Conservation (phyloP, 2,329 filamentous ascomycete genomes). For the Neonectria hederae region DNA sequence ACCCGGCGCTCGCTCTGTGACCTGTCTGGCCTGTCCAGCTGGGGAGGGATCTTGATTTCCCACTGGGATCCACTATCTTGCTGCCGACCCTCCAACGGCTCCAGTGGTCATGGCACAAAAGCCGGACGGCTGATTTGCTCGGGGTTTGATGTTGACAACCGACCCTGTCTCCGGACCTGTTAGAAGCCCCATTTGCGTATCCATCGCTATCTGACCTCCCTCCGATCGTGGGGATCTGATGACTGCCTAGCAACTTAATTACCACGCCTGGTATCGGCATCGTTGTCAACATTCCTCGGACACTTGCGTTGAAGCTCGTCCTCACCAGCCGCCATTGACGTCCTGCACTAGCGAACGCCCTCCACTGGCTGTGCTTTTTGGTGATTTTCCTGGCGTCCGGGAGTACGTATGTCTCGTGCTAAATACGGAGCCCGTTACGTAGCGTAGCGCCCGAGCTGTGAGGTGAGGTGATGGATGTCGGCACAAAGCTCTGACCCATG, state of each 20-base stretch:
- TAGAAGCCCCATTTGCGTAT: constrained; percentile 2
- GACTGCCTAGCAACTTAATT: constrained; percentile 7
- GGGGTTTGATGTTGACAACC: constrained; percentile 38
- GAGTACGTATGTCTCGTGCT: constrained; percentile 19
- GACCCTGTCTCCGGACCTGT: constrained; percentile 12
- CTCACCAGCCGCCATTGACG: neutral
- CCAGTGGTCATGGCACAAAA: constrained; percentile 20
- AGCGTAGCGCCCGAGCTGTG: constrained; percentile 15
- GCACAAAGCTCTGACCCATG: constrained; percentile 38
- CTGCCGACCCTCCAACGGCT: constrained; percentile 26
- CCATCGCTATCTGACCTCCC: constrained; percentile 10
- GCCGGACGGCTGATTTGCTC: constrained; percentile 24
- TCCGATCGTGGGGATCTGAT: constrained; percentile 10
- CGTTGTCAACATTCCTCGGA: constrained; percentile 6
- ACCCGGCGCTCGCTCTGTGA: neutral
- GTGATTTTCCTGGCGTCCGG: constrained; percentile 11
- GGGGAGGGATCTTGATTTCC: constrained; percentile 29
- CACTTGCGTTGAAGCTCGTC: neutral
- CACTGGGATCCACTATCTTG: constrained; percentile 28
- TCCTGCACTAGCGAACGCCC: constrained; percentile 1
- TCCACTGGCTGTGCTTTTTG: constrained; percentile 16
- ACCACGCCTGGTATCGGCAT: neutral
- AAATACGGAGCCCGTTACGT: constrained; percentile 25
- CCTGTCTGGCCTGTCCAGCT: constrained; percentile 14
- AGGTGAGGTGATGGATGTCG: constrained; percentile 35